Base-by-base conservation (phyloP, 2,329 filamentous ascomycete species). In the Aureobasidium sp. region DNA sequence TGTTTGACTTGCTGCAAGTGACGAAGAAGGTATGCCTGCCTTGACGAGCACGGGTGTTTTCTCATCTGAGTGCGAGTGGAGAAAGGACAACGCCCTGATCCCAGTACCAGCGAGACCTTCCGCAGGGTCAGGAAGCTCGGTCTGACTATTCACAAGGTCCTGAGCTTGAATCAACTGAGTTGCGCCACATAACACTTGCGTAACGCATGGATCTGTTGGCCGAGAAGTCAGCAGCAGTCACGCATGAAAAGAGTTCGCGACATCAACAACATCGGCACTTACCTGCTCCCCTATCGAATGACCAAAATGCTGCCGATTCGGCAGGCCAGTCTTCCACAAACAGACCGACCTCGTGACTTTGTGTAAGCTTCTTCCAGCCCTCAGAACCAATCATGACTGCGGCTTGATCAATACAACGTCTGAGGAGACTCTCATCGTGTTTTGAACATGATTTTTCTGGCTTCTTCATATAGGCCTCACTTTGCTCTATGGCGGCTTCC, bases 271-370 rank as follows among this genome's bases (percentile, higher is more conserved):
- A 13, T 15, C 34, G 5, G 6, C 34, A 47, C 44, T n/a, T 9
- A 47, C 46, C 46, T 48, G 75, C 73, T 10, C 20, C 20, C 20
- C 68, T 69, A 3, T 72, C 72, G 34, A 96, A 80, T 0, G 89
- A 85, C 88, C 91, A 96, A 3, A 82, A 78, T 17, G 77, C 72
- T 2, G 82, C 82, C 3, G 82, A 80, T 0, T 81, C 79, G 12
- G 78, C 77, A 0, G 90, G 88, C 70, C 93, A 91, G 34, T 83
- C 75, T 2, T 83, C 71, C 2, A 96, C 75, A 63, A 86, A 88
- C 12, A 96, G 73, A 0, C 91, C 91, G 63, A 97, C 81, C 70
- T 96, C 90, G 67, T 93, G 89, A 26, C 85, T 86, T 29, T 78
- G 74, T 63, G 87, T 88, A 68, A 91, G 85, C 0, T 85, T 78